phyloP scores from a whole-genome alignment of 2,329 filamentous ascomycete genomes.

The Alternaria burnsii region DNA sequence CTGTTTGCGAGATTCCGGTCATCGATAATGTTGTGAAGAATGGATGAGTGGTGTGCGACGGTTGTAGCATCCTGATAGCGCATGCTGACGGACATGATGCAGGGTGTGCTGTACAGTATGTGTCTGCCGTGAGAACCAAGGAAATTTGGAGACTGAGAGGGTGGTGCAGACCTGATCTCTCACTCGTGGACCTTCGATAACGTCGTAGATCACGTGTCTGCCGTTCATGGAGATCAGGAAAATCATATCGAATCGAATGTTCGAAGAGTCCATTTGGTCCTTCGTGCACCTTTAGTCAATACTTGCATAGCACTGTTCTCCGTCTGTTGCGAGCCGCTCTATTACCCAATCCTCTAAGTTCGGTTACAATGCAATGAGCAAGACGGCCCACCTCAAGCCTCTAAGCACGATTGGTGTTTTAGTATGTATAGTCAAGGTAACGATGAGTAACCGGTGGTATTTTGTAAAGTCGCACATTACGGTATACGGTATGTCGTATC shows the following conservation, averaged over 20 bases:
- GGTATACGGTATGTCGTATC: background rate
- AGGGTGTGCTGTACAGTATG: background rate
- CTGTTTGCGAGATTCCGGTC: background rate
- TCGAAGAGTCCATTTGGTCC: background rate
- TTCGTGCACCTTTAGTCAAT: background rate
- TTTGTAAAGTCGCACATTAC: background rate
- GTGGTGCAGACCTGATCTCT: background rate
- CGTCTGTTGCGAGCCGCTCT: background rate
- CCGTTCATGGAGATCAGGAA: background rate
- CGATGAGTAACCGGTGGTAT: slow-evolving; percentile 1
- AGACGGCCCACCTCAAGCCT: background rate
- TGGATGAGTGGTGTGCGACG: background rate
- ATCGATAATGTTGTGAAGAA: background rate
- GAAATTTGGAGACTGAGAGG: background rate
- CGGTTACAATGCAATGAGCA: background rate
- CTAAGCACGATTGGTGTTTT: background rate
- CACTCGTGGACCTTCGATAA: background rate
- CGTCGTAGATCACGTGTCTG: background rate
- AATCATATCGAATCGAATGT: background rate
- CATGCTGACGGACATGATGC: background rate
- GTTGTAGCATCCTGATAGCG: background rate
- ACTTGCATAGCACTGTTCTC: background rate
- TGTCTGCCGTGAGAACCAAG: background rate
- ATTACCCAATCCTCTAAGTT: background rate
- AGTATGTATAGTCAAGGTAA: background rate